Base-by-base conservation (phyloP, 257 asterid species). In the Salvia rosmarinus region DNA sequence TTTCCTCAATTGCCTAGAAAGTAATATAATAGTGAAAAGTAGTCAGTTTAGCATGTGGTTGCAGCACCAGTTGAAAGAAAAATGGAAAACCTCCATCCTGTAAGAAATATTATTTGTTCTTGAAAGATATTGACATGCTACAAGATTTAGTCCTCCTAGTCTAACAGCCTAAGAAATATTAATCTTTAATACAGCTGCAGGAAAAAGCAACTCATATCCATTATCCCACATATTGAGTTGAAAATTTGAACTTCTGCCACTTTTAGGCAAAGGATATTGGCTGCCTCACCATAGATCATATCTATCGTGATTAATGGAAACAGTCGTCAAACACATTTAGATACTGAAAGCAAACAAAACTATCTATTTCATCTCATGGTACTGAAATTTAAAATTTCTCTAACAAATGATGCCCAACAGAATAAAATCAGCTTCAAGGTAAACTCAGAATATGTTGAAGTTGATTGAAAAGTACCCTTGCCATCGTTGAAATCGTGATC, bases 1-100 rank as follows among this genome's bases (percentile, higher is more conserved):
- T 94, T 84, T 89, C 99, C 81, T 94, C 99, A 70, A 94, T 89
- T 64, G 99, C 99, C 99, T 94, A 67, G 79, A 9, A 76, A n/a
- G n/a, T n/a, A n/a, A n/a, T 1, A 40, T 39, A 69, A 43, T 58
- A 77, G 43, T 72, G 63, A 73, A 73, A 21, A 49, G 32, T 49
- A 55, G 34, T 69, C 64, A 49, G 47, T 64, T 19, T 7, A 59
- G 63, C 69, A 69, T 20, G 47, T 11, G 32, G 17, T 21, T 42
- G 23, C 14, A 2, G 63, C 46, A 50, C 49, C 23, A 50, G 67
- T 43, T 21, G 5, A 43, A 44, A 67, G 17, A 10, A 37, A 9
- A 63, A 21, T 2, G 35, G 19, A 72, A 25, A 72, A 25, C 39
- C 71, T 37, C 16, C 12, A 35, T 37, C 35, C 49, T 57, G 52